Evolutionary conservation across 1,284 basidiomycete species (phyloP), one percentile per base, ranked within the genome.

Genomic region (Peniophora sp.): DNA sequence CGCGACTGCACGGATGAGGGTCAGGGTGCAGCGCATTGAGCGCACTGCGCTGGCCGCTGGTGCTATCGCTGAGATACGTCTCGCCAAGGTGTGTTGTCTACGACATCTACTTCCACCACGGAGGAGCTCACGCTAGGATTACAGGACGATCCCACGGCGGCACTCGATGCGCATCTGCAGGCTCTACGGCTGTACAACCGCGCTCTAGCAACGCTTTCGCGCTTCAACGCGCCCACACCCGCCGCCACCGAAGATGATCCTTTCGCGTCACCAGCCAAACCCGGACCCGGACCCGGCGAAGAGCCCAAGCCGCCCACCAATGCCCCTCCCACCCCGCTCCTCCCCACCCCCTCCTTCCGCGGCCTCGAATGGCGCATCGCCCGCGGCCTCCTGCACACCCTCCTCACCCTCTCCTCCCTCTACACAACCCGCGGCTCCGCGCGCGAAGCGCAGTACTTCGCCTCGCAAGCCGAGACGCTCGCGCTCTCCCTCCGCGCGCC

Each of bases 361-460:
- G 78, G 76, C 0, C 56, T 87, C 9, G 85, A 91, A 59, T 92
- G 88, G 85, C 76, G 83, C 3, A 72, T 92, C 8, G 79, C 84
- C 2, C 80, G 88, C 57, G 81, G 80, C 3, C 70, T 92, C 1
- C 66, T 92, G 2, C 67, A 71, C 3, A 81, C 83, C 0, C 69
- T 88, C 2, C 78, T 93, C 51, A 70, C 78, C 3, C 70, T 93
- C 6, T 70, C 78, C 1, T 71, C 78, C 3, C 72, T 78, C 0
- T 88, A 92, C 57, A 72, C 81, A 15, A 63, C 71, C 0, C 78
- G 89, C 3, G 93, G 93, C 0, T 90, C 90, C 1, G 79, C 83
- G 6, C 79, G 85, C 23, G 90, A 93, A 59, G 83, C 88, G 3
- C 84, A 91, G 55, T 92, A 88, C 60, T 94, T 92, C 62, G 73